phyloP scores from a whole-genome alignment of 441 rosid genomes.

The Populus hybrid region DNA sequence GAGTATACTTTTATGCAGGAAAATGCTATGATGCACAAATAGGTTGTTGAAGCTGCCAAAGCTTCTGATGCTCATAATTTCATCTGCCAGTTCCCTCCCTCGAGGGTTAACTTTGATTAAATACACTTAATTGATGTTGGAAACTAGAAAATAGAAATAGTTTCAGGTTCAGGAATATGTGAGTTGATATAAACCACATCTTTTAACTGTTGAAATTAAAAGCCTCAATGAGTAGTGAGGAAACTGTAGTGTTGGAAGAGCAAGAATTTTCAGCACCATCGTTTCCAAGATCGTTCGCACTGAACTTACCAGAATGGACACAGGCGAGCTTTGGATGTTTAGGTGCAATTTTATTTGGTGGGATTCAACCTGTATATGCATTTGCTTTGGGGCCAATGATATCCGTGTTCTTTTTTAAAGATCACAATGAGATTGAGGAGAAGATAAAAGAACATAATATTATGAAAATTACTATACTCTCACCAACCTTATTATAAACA shows the following conservation, averaged over 20 bases:
- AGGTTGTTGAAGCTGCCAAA: conserved; percentile 64
- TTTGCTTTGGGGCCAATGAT: conserved; percentile 60
- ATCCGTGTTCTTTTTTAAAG: conserved; percentile 50
- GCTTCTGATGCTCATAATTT: conserved; percentile 76
- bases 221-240: background rate
- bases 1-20: too few relatives aligned
- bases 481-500: too few relatives aligned
- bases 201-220: too few relatives aligned
- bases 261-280: conserved; percentile 37
- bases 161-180: too few relatives aligned
- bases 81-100: conserved; percentile 59
- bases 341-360: conserved; percentile 5
- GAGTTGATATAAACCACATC: too few relatives aligned
- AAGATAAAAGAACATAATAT: conserved; percentile 18
- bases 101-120: conserved; percentile 29
- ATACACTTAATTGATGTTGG: too few relatives aligned
- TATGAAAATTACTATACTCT: too few relatives aligned
- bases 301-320: conserved; percentile 77
- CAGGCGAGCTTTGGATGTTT: conserved; percentile 27
- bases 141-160: background rate
- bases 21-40: conserved; percentile 21
- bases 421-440: conserved; percentile 56
- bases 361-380: conserved; percentile 59
- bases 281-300: conserved; percentile 46
- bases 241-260: conserved; percentile 4